Evolutionary conservation across 345 rosid genomes (phyloP).

Genomic region (Pugionium dolabratum): DNA sequence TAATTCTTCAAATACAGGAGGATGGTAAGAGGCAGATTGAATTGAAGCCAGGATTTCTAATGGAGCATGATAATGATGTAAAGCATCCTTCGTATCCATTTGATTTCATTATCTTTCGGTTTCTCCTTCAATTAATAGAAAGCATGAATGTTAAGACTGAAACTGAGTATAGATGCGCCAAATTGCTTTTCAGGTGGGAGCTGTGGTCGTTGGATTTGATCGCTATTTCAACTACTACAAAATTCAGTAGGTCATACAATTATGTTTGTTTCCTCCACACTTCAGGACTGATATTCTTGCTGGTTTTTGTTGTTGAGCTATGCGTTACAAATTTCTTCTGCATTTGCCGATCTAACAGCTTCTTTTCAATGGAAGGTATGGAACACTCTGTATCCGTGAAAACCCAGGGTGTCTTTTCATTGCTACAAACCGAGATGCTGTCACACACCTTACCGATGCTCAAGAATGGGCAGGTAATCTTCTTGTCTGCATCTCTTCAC

Average conservation of each 20-base stretch:
- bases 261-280: neutral
- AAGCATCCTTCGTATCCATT: constrained; percentile 26
- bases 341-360: constrained; percentile 7
- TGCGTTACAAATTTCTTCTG: neutral
- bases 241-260: constrained; percentile 60
- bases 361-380: constrained; percentile 59
- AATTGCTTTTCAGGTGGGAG: constrained; percentile 71
- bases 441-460: constrained; percentile 89
- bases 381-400: constrained; percentile 89
- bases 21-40: constrained; percentile 77
- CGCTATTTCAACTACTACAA: constrained; percentile 90
- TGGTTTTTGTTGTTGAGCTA: constrained; percentile 6
- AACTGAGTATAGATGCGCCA: constrained; percentile 6
- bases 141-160: constrained; percentile 3
- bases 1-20: constrained; percentile 49
- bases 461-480: constrained; percentile 95
- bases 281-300: constrained; percentile 8
- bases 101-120: neutral
- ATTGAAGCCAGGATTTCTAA: constrained; percentile 69
- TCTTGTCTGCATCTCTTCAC: neutral
- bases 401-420: constrained; percentile 94
- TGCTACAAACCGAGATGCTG: constrained; percentile 94
- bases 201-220: constrained; percentile 94
- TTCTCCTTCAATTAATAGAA: constrained; percentile 3
- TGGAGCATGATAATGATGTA: constrained; percentile 92